Evolutionary conservation across 2,329 filamentous ascomycete species (phyloP), one percentile per base, ranked within the genome.

Genomic region (Trichoderma oligosporum): DNA sequence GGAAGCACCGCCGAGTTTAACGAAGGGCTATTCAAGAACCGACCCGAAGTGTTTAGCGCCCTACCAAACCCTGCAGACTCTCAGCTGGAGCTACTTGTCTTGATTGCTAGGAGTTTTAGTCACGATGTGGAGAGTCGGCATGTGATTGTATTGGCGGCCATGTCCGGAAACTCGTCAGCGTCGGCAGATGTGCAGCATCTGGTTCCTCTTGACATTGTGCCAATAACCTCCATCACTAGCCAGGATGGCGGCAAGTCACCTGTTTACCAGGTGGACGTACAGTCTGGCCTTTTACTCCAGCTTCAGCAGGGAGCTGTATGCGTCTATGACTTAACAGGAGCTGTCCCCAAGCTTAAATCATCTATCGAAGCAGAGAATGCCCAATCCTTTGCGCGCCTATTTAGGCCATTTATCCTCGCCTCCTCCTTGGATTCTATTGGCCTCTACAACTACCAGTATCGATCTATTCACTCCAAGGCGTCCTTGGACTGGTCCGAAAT

Each of bases 371-470:
- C 81, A 38, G 71, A 78, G 4, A 77, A 74, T 1, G 75, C 84
- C 2, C 75, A 76, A 18, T 87, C 86, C 2, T 89, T 90, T 64
- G 67, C 87, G 6, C 80, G 85, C 6, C 73, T 91, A 0, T 88
- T 86, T 7, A 82, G 81, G 57, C 83, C 86, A 7, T 83, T 87
- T 4, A 70, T 89, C 1, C 76, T 92, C 42, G 79, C 83, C 1
- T 76, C 82, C n/a, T 84, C 84, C 0, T 65, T 77, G 0, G 72
- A 77, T 8, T 76, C 78, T 0, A 79, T 88, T 38, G 78, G 75
- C 39, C 76, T 89, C 12, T 88, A 87, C 68, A 90, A 91, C 69
- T 82, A 86, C 31, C 82, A 85, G 59, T 91, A 85, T 68, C 81
- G 75, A 27, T 84, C 82, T 7, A 67, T 83, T n/a, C 82, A 84